Conservation (phyloP, 2,329 filamentous ascomycete genomes). For the Hypoxylon sp. region DNA sequence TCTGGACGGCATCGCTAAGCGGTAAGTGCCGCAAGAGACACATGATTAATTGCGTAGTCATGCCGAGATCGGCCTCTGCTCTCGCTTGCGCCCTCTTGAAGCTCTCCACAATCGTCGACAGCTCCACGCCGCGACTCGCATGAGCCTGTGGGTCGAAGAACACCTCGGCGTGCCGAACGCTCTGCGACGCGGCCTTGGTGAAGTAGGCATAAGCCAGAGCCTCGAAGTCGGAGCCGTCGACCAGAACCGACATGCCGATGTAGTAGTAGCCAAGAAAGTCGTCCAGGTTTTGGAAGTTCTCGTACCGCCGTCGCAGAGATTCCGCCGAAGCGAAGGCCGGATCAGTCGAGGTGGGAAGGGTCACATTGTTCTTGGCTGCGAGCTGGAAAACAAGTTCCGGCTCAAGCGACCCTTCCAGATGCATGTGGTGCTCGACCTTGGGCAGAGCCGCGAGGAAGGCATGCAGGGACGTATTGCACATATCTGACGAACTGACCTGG, state of each 20-base stretch:
- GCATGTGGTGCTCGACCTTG: conserved; percentile 84
- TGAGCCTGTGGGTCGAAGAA: conserved; percentile 87
- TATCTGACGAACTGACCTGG: conserved; percentile 44
- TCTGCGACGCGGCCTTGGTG: conserved; percentile 66
- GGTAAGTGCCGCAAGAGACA: conserved; percentile 78
- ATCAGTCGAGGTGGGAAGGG: conserved; percentile 64
- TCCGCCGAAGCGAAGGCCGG: conserved; percentile 68
- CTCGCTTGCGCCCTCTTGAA: conserved; percentile 66
- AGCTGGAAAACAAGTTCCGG: conserved; percentile 75
- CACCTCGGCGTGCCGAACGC: conserved; percentile 76
- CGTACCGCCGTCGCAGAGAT: conserved; percentile 69
- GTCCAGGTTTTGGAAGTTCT: conserved; percentile 72
- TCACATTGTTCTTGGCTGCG: conserved; percentile 70
- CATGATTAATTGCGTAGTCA: conserved; percentile 72
- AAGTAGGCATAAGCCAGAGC: conserved; percentile 78
- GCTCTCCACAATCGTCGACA: conserved; percentile 70
- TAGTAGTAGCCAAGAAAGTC: conserved; percentile 84
- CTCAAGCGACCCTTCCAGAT: conserved; percentile 78
- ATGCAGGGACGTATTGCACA: conserved; percentile 65
- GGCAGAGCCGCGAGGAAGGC: conserved; percentile 70
- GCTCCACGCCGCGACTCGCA: conserved; percentile 66
- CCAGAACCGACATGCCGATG: conserved; percentile 74
- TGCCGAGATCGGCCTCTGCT: conserved; percentile 68
- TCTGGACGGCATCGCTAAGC: conserved; percentile 60
- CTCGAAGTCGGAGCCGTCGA: conserved; percentile 73